Evolutionary conservation across 331 rosid genomes (phyloP).

Genomic region (Acacia concinna): DNA sequence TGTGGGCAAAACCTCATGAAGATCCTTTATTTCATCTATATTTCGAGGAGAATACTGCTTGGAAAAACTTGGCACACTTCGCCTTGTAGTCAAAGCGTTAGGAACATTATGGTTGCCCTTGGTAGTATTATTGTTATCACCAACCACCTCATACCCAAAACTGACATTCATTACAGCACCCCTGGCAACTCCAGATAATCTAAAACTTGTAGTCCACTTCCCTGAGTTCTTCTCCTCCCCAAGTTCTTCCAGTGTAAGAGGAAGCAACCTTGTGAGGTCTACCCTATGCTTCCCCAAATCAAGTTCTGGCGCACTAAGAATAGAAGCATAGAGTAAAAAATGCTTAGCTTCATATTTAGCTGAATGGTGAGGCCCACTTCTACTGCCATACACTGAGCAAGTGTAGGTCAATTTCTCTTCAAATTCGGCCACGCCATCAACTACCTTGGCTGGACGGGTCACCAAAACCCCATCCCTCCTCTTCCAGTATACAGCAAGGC

Average conservation of each 20-base stretch:
- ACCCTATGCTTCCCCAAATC: conserved; percentile 97
- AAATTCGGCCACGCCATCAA: conserved; percentile 56
- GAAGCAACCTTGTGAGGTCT: conserved; percentile 94
- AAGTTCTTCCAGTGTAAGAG: conserved; percentile 91
- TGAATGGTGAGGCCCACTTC: conserved; percentile 94
- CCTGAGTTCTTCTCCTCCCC: conserved; percentile 88
- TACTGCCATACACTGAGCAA: conserved; percentile 91
- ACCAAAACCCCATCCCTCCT: conserved; percentile 76
- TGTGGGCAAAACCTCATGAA: conserved; percentile 71
- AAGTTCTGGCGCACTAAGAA: conserved; percentile 55
- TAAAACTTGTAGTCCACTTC: conserved; percentile 87
- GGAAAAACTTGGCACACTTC: conserved; percentile 46
- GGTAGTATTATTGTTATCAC: conserved; percentile 47
- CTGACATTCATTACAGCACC: conserved; percentile 89
- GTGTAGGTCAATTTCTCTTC: conserved; percentile 79
- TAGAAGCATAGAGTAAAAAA: conserved; percentile 80
- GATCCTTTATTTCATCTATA: conserved; percentile 67
- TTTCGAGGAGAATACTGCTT: conserved; percentile 40
- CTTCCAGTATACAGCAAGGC: conserved; percentile 89
- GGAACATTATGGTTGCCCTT: conserved; percentile 46
- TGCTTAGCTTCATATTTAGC: conserved; percentile 96
- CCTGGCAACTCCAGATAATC: conserved; percentile 75
- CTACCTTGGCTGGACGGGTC: conserved; percentile 66
- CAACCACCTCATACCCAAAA: conserved; percentile 76
- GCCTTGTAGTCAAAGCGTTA: conserved; percentile 41